Percentiles rank a stretch among this genome's conserved stretches.
These are phyloP conservation scores for Colletotrichum chlorophyti DNA, from an alignment of 2,329 filamentous ascomycete species.

Conservation along the genomic window DNA sequence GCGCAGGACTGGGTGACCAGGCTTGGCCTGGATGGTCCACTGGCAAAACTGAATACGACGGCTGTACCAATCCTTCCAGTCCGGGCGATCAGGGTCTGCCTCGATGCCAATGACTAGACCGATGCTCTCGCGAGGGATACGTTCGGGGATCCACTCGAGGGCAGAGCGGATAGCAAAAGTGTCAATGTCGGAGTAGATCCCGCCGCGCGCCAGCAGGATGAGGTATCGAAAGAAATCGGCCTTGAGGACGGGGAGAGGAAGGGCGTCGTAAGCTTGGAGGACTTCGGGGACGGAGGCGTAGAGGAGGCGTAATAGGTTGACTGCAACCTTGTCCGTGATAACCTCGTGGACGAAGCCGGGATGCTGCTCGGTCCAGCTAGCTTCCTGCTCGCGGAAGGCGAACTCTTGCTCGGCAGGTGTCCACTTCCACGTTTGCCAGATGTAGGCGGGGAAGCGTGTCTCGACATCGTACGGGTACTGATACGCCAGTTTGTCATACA, in stretches of 20 bases:
- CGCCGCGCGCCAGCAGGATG: conserved; percentile 66
- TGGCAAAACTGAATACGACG: conserved; percentile 97
- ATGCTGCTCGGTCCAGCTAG: conserved; percentile 87
- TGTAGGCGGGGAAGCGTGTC: conserved; percentile 91
- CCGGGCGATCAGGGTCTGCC: conserved; percentile 89
- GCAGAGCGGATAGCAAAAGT: conserved; percentile 85
- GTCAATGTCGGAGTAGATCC: conserved; percentile 89
- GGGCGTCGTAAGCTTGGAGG: conserved; percentile 74
- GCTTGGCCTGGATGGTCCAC: conserved; percentile 97
- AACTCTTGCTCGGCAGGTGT: conserved; percentile 81
- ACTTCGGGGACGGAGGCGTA: conserved; percentile 85
- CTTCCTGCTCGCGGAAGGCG: conserved; percentile 81
- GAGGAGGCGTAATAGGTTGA: conserved; percentile 82
- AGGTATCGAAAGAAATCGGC: conserved; percentile 82
- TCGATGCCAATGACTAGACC: conserved; percentile 95
- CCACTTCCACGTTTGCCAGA: conserved; percentile 99
- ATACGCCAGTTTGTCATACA: conserved; percentile 84
- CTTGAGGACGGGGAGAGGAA: conserved; percentile 78
- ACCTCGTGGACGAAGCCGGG: conserved; percentile 96
- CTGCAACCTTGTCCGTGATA: conserved; percentile 87
- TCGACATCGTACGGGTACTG: conserved; percentile 93
- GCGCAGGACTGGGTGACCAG: conserved; percentile 89
- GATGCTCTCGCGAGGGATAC: conserved; percentile 77
- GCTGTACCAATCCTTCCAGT: conserved; percentile 97
- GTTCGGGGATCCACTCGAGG: conserved; percentile 83